Evolutionary conservation across 148 eudicot genomes (phyloP), one percentile per base, ranked within the genome.

Genomic region (Camellia granthamiana): DNA sequence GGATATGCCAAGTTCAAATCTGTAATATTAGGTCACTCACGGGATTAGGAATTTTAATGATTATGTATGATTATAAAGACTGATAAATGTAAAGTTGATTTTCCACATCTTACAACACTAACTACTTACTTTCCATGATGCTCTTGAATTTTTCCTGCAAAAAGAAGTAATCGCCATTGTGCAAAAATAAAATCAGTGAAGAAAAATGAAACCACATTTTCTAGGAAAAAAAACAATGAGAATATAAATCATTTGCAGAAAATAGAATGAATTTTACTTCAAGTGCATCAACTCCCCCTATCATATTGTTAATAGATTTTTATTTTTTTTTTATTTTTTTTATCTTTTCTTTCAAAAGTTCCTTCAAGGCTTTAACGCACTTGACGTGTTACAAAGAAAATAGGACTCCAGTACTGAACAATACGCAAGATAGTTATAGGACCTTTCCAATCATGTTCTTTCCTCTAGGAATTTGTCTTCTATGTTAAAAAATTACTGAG

Each of bases 1-100:
- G 99, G 99, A 83, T 92, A 96, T 44, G 98, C 80, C 79, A 96
- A 85, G 60, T 92, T 91, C 81, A 96, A 87, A 89, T 93, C 99
- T 96, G 91, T 73, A 58, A 79, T 46, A 77, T 46, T 47, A 76
- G 7, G 52, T 12, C 21, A 52, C 43, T 19, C 30, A 30, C 30
- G 30, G 38, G 3, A 42, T 75, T 52, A 81, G 79, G 19, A 69
- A 41, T 6, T 75, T 60, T 12, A 13, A 46, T 3, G 16, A 18
- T 3, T 3, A n/a, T 44, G 44, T 42, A 3, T 14, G n/a, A 4
- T 19, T 19, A 5, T 47, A 2, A 46, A 0, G 13, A 63, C 7
- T 8, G 46, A 61, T 19, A 16, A 63, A 76, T 6, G 0, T 30
- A n/a, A 52, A 38, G 65, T 21, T 62, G 19, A 73, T 72, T 41